Conservation (phyloP, 768 basidiomycete species). For the Amylocystis lapponica region DNA sequence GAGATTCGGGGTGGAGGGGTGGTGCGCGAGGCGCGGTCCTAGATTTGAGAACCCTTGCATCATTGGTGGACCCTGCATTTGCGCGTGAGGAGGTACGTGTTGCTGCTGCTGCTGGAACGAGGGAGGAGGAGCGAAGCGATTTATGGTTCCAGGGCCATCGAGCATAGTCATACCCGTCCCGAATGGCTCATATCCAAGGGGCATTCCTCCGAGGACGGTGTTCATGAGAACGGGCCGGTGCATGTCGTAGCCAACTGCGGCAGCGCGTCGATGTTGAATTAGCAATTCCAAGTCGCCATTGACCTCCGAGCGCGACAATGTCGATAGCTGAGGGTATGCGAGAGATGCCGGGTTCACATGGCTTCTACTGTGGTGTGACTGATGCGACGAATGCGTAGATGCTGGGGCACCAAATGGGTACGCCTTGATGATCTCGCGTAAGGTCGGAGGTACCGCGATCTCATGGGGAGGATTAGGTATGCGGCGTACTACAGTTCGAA, state of each 20-base stretch:
- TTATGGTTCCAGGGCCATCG: slow-evolving; percentile 13
- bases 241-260: slow-evolving; percentile 9
- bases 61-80: slow-evolving; percentile 8
- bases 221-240: slow-evolving; percentile 11
- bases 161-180: slow-evolving; percentile 12
- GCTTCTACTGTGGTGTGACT: slow-evolving; percentile 9
- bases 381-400: slow-evolving; percentile 13
- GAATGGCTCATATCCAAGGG: slow-evolving; percentile 15
- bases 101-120: slow-evolving; percentile 8
- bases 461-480: slow-evolving; percentile 52
- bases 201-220: slow-evolving; percentile 7
- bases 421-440: slow-evolving; percentile 62
- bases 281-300: slow-evolving; percentile 26
- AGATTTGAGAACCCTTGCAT: slow-evolving; percentile 12
- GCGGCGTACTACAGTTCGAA: slow-evolving; percentile 53
- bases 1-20: slow-evolving; percentile 18
- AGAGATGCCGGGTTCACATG: slow-evolving; percentile 7
- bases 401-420: slow-evolving; percentile 42
- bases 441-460: slow-evolving; percentile 49
- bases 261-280: slow-evolving; percentile 16
- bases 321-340: slow-evolving; percentile 25
- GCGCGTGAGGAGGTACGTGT: slow-evolving; percentile 4
- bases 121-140: slow-evolving; percentile 11
- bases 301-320: slow-evolving; percentile 26
- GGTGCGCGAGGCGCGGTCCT: slow-evolving; percentile 16